Evolutionary conservation across 768 basidiomycete genomes (phyloP), one percentile per base, ranked within the genome.

Genomic region (Lactarius akahatsu): DNA sequence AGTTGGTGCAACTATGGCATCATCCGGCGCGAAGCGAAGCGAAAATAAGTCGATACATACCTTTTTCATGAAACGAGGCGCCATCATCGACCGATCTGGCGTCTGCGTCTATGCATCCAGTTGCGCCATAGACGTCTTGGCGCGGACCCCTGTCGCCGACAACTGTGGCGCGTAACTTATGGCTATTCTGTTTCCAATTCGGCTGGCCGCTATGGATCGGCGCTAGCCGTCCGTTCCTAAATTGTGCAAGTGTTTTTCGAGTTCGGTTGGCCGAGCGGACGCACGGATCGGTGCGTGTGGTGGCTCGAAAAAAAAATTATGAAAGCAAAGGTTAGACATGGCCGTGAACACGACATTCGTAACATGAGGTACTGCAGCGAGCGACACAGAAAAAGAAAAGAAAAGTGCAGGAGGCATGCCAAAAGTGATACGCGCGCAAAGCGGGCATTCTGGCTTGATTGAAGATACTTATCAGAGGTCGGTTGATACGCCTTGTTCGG

Each of bases 1-100:
- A 16, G 40, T 16, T 66, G 65, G 36, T 56, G 61, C 61, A 36
- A 62, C 15, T 10, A 62, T 57, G 38, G 56, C 55, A 43, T 30
- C 20, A 66, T 41, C 28, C 13, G 8, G 26, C 34, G 47, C 23
- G 38, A 23, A 20, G 5, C 26, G 15, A 11, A n/a, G 43, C n/a
- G 8, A 10, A 30, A n/a, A 16, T 28, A 54, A 57, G 40, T n/a
- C n/a, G 8, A 57, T 34, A 2, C 45, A 20, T 13, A 36, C 36
- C 34, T 36, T 36, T 56, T 47, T 47, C 23, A 13, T 23, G 15
- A 34, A 30, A 8, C 20, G 6, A 40, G 30, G 38, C 43, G 41
- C 47, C 11, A 50, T 50, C 47, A 26, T 4, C n/a, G n/a, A 26
- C n/a, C n/a, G n/a, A 50, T 50, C 47, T 23, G 23, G 47, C 47